These are phyloP conservation scores for Microcos paniculata DNA, from an alignment of 345 rosid species.

Conservation along the genomic window DNA sequence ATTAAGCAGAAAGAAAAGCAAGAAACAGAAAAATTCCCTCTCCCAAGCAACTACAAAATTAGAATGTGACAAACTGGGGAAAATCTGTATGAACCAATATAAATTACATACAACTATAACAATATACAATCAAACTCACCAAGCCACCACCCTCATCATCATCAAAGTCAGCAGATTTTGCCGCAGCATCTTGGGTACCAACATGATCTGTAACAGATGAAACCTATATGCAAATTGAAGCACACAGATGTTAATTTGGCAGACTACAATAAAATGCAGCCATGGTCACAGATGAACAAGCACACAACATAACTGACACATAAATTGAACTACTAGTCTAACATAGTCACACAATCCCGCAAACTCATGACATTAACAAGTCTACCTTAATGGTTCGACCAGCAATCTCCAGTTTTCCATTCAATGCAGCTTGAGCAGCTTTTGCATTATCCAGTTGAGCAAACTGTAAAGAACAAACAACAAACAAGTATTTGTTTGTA, in stretches of 20 bases:
- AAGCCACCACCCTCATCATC: slow-evolving; percentile 97
- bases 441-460: slow-evolving; percentile 90
- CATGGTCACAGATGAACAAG: not conserved
- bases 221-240: slow-evolving; percentile 45
- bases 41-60: not conserved
- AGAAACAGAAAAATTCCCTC: not conserved
- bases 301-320: not conserved
- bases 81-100: not conserved
- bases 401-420: slow-evolving; percentile 92
- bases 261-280: slow-evolving; percentile 1
- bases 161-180: slow-evolving; percentile 91
- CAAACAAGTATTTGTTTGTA: not conserved
- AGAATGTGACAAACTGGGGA: not conserved
- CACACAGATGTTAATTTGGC: not conserved
- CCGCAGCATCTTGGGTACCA: slow-evolving; percentile 62
- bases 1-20: slow-evolving; percentile 12
- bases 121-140: slow-evolving; percentile 47
- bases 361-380: slow-evolving; percentile 1
- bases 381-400: slow-evolving; percentile 85
- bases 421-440: slow-evolving; percentile 77
- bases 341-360: not conserved
- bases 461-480: slow-evolving; percentile 47
- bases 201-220: slow-evolving; percentile 91
- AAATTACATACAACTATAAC: not conserved
- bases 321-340: not conserved